phyloP scores from a whole-genome alignment of 2,329 filamentous ascomycete species.

The Colletotrichum limetticola region DNA sequence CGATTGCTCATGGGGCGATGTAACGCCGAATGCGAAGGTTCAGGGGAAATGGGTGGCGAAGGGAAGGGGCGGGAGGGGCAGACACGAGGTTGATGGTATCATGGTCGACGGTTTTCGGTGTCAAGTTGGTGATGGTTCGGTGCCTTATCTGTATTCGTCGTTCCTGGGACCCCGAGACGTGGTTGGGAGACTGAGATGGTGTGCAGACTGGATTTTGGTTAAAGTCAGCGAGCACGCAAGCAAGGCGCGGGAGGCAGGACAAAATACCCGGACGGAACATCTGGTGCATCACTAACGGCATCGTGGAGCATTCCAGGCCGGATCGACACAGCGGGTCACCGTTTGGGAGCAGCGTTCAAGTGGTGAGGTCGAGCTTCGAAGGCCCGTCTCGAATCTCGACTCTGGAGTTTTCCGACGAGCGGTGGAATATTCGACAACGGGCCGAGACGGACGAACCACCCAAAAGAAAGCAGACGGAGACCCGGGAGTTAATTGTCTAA shows the following conservation, averaged over 20 bases:
- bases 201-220: neutral
- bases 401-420: neutral
- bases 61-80: neutral
- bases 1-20: conserved; percentile 26
- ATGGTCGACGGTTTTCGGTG: neutral
- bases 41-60: conserved; percentile 22
- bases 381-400: neutral
- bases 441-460: neutral
- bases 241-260: neutral
- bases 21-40: conserved; percentile 14
- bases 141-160: neutral
- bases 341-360: neutral
- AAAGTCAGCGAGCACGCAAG: neutral
- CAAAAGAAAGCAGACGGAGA: conserved; percentile 7
- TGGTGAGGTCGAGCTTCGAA: neutral
- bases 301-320: conserved; percentile 25
- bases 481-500: neutral
- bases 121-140: neutral
- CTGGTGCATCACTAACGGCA: neutral
- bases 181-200: neutral
- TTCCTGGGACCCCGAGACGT: neutral
- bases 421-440: neutral
- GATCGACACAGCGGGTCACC: conserved; percentile 17
- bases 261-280: neutral
- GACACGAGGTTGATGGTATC: conserved; percentile 1